These are phyloP conservation scores for Fusarium algeriense DNA, from an alignment of 2,329 filamentous ascomycete genomes.

Conservation along the genomic window DNA sequence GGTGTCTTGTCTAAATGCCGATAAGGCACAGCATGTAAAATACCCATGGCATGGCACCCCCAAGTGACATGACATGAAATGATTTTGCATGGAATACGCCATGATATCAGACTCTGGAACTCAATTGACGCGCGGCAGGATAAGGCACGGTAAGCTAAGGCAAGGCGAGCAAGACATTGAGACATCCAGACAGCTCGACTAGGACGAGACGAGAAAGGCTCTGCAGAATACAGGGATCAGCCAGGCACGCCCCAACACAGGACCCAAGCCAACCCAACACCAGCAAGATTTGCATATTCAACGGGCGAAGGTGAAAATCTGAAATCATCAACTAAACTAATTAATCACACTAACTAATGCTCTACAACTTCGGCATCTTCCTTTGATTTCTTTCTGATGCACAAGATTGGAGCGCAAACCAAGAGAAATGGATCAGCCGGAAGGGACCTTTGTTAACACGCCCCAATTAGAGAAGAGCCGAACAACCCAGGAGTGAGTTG, in stretches of 20 bases:
- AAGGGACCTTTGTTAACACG: conserved; percentile 13
- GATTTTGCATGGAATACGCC: conserved; percentile 12
- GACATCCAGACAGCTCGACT: conserved; percentile 18
- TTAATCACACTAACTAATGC: not conserved
- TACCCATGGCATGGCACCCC: not conserved
- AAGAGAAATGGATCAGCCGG: conserved; percentile 7
- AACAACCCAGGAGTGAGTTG: not conserved
- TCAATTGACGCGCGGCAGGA: conserved; percentile 36
- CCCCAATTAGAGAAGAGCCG: conserved; percentile 24
- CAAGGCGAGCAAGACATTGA: conserved; percentile 27
- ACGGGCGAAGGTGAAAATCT: conserved; percentile 9
- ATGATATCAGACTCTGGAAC: conserved; percentile 18
- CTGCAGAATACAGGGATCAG: conserved; percentile 29
- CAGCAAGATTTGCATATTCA: conserved; percentile 11
- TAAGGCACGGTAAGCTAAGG: conserved; percentile 25
- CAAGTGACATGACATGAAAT: conserved; percentile 1
- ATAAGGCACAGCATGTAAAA: not conserved
- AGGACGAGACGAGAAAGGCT: conserved; percentile 4
- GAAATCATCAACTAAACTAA: conserved; percentile 16
- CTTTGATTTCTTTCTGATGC: conserved; percentile 24
- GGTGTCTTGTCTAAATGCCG: conserved; percentile 1
- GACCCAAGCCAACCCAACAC: conserved; percentile 5
- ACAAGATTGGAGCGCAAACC: conserved; percentile 21
- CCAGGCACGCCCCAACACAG: conserved; percentile 14
- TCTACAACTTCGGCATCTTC: conserved; percentile 19